Conservation (phyloP, 352 stramenopile genomes). For the Elongisporangium senticosum region DNA sequence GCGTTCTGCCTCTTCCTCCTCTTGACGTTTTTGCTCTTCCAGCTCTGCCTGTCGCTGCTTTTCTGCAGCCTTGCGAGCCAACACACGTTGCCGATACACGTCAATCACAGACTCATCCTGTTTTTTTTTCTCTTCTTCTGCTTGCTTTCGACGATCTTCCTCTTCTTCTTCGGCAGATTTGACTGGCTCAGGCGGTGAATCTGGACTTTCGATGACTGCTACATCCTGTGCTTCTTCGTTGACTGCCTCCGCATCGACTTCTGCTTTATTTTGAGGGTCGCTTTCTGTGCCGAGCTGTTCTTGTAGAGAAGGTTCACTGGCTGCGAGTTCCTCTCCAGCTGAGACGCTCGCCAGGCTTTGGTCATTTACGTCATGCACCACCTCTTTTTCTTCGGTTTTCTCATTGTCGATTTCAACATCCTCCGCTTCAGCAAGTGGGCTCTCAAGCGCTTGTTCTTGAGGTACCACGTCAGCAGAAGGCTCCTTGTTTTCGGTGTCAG, state of each 20-base stretch:
- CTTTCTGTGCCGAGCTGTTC: too few relatives aligned
- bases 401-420: neutral
- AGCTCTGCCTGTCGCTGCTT: conserved; percentile 47
- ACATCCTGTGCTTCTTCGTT: neutral
- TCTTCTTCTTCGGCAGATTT: conserved; percentile 26
- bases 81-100: conserved; percentile 57
- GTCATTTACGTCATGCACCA: neutral
- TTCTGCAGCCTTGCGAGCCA: conserved; percentile 55
- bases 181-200: neutral
- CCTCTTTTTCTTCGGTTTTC: neutral
- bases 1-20: conserved; percentile 28
- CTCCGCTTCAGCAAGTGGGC: neutral
- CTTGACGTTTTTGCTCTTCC: conserved; percentile 31
- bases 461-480: too few relatives aligned
- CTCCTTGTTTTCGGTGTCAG: too few relatives aligned
- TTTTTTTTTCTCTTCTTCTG: conserved; percentile 49
- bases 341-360: too few relatives aligned
- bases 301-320: too few relatives aligned
- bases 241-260: neutral
- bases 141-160: conserved; percentile 20
- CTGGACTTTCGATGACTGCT: neutral
- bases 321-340: too few relatives aligned
- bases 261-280: neutral
- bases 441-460: neutral
- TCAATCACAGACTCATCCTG: conserved; percentile 56